Base-by-base conservation (phyloP, 2,329 filamentous ascomycete genomes). In the Cladosporium cucumerinum region DNA sequence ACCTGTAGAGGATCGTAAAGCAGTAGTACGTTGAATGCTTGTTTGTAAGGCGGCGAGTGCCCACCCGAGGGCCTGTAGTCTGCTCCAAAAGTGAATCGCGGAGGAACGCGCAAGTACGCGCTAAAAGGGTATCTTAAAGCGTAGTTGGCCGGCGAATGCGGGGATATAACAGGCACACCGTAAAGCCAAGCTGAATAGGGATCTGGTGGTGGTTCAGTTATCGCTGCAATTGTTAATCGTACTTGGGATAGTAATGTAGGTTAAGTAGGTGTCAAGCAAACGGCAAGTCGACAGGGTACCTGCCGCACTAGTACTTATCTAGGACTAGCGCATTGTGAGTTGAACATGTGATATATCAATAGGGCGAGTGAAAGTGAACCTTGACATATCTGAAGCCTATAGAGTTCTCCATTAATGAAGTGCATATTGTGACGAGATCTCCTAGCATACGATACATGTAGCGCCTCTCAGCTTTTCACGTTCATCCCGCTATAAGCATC, bases 231-330 rank as follows among this genome's bases (percentile, higher is more conserved):
- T 46, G n/a, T 46, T 46, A 11, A n/a, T 46, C n/a, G 39, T 46
- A n/a, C 21, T 21, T 21, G 18, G 8, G 10, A 10, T 21, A 46
- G n/a, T 21, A n/a, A n/a, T n/a, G n/a, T n/a, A 46, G 39, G n/a
- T 11, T 46, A 46, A 46, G 34, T 58, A 28, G 25, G 23, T 39
- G 32, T 58, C 21, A 58, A 58, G 55, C 55, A 58, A 58, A 58
- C 55, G 28, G 51, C 30, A 32, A 54, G 51, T 54, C 26, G 6
- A 54, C 51, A 54, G 51, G 21, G 55, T 58, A 30, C 12, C 7
- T 12, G 8, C 10, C 10, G 54, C 54, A 32, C 54, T 39, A 57
- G 18, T 18, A 21, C 54, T 23, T 21, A 26, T 26, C 26, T 2
- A 2, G 32, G 34, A 58, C 55, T 58, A 58, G 55, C 55, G 55